These are phyloP conservation scores for Alternaria triticina DNA, from an alignment of 2,329 filamentous ascomycete genomes.

Conservation along the genomic window DNA sequence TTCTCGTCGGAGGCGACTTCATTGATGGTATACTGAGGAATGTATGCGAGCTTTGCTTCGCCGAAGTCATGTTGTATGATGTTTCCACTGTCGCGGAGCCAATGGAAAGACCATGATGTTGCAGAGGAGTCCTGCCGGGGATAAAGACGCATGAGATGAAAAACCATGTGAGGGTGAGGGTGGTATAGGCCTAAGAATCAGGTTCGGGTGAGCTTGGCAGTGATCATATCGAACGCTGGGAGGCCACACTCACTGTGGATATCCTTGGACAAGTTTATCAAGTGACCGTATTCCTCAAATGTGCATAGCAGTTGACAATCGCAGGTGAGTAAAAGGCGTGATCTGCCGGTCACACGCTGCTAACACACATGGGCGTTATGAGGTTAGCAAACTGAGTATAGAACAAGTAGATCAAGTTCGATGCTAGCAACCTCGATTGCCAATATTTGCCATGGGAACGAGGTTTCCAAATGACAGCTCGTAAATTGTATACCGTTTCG, in stretches of 20 bases:
- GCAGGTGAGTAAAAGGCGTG: neutral
- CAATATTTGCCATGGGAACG: neutral
- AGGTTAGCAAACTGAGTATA: neutral
- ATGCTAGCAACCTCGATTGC: neutral
- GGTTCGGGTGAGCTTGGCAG: neutral
- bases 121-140: neutral
- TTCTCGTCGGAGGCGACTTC: neutral
- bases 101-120: neutral
- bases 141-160: neutral
- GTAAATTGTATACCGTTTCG: neutral
- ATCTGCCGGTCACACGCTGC: neutral
- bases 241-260: neutral
- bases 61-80: neutral
- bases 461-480: neutral
- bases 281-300: neutral
- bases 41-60: neutral
- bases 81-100: neutral
- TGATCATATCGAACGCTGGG: neutral
- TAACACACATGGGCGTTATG: neutral
- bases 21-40: neutral
- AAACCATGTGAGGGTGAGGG: neutral
- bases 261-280: neutral
- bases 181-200: neutral
- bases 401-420: neutral
- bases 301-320: neutral